Percentiles rank a stretch among this genome's conserved stretches.
Conservation (phyloP, 768 basidiomycete species). For the Xanthoconium purpureum region DNA sequence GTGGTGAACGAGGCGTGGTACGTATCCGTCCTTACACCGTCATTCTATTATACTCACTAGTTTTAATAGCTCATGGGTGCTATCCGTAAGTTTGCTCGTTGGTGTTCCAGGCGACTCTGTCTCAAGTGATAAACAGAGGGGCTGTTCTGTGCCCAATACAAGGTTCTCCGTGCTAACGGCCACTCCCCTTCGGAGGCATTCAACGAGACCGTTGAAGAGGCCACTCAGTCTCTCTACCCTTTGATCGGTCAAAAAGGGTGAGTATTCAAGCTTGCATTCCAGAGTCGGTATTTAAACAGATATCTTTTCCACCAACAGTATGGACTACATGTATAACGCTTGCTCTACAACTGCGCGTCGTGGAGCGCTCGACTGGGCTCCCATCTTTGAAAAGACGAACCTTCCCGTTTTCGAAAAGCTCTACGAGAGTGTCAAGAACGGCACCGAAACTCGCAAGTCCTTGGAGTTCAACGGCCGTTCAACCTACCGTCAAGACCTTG, state of each 20-base stretch:
- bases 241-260: constrained; percentile 93
- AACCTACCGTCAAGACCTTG: constrained; percentile 92
- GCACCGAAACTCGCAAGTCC: constrained; percentile 95
- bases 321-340: constrained; percentile 99
- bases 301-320: constrained; percentile 42
- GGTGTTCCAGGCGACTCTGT: neutral
- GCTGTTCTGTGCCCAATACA: constrained; percentile 98
- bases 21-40: constrained; percentile 34
- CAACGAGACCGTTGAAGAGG: constrained; percentile 99
- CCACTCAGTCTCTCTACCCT: constrained; percentile 98
- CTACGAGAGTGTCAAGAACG: constrained; percentile 92
- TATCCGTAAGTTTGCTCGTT: constrained; percentile 60
- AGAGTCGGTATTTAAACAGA: too few species aligned
- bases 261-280: constrained; percentile 18
- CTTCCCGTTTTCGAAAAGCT: constrained; percentile 91
- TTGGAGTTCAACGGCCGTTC: constrained; percentile 92
- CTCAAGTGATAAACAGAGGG: constrained; percentile 59
- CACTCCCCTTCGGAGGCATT: constrained; percentile 98
- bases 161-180: constrained; percentile 93
- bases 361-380: constrained; percentile 99
- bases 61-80: constrained; percentile 83
- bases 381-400: constrained; percentile 93
- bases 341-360: constrained; percentile 99
- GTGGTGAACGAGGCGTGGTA: constrained; percentile 99
- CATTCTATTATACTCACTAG: constrained; percentile 2